Evolutionary conservation across 306 rosid genomes (phyloP), one percentile per base, ranked within the genome.

Genomic region (Pterocarpus macrocarpus): DNA sequence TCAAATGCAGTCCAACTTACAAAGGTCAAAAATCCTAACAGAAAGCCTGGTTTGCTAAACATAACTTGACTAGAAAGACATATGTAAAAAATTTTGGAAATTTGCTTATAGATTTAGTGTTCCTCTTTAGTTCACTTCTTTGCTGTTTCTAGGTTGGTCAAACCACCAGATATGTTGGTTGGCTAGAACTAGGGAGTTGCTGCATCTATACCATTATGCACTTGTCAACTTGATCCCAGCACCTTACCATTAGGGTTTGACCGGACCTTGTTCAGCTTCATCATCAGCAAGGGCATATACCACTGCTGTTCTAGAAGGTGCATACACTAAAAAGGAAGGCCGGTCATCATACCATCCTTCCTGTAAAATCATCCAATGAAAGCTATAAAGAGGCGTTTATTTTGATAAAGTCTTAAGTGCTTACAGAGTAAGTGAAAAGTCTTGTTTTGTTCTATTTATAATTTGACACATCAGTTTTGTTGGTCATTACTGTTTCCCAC

Each of bases 251-350:
- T 85, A 91, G 64, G 77, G 77, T 67, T 82, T 79, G 13, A 63
- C 62, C 33, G 89, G 65, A 17, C 28, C 75, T 62, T 64, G 69
- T 49, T 81, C 69, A 9, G 7, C 71, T 30, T 79, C 83, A 69
- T 85, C 28, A 22, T 22, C 90, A 5, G 70, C 87, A 43, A 90
- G 87, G 79, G 91, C 92, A 72, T 91, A 90, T 45, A 92, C 98
- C 69, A 84, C 97, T 10, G 91, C 98, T 43, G 98, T 90, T 87
- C 99, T 90, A 58, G 88, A 77, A 55, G 97, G 99, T 13, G 97
- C 86, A 59, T 95, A 90, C 34, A 93, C 73, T 7, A 79, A 90
- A 90, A 96, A 93, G 5, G 99, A 96, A 71, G 98, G 97, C 57
- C 99, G 83, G 75, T 81, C 80, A 71, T 95, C 92, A 44, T 80